Percentiles rank a stretch among this genome's conserved stretches.
Evolutionary conservation across 768 basidiomycete genomes (phyloP).

Genomic region (Astraeus odoratus): DNA sequence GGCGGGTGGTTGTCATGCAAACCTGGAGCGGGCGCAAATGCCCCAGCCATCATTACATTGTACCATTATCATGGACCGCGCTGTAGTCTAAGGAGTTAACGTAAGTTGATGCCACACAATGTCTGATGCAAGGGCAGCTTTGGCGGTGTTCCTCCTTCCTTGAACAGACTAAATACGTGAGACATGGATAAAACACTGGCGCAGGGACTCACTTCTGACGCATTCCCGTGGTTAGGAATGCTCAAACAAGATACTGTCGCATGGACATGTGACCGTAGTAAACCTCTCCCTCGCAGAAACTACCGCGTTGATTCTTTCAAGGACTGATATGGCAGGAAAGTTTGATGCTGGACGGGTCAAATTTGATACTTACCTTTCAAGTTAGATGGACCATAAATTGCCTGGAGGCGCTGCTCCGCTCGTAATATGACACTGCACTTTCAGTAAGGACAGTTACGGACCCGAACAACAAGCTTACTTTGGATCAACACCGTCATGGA

Average conservation of each 20-base stretch:
- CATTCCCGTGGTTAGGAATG: neutral
- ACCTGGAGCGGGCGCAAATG: too few species aligned
- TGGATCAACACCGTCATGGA: slow-evolving; percentile 30
- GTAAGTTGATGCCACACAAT: too few species aligned
- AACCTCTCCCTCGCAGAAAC: slow-evolving; percentile 26
- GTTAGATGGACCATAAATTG: slow-evolving; percentile 21
- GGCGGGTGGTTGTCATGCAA: too few species aligned
- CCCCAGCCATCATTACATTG: too few species aligned
- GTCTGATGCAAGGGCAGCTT: too few species aligned
- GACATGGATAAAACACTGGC: too few species aligned
- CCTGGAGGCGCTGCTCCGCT: slow-evolving; percentile 23
- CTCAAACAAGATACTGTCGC: neutral
- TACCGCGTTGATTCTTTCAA: slow-evolving; percentile 9
- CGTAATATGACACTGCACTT: slow-evolving; percentile 17
- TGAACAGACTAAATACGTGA: too few species aligned
- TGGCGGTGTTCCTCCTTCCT: too few species aligned
- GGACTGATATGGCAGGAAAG: slow-evolving; percentile 9
- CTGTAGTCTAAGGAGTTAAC: too few species aligned
- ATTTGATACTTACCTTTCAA: slow-evolving; percentile 12
- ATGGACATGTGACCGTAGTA: slow-evolving; percentile 26
- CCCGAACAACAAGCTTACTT: slow-evolving; percentile 16
- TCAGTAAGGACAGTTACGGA: neutral
- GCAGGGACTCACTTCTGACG: neutral
- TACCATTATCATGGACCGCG: too few species aligned
- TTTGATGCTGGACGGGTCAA: neutral